phyloP scores from a whole-genome alignment of 345 rosid genomes.

The Xanthoceras sorbifolium region DNA sequence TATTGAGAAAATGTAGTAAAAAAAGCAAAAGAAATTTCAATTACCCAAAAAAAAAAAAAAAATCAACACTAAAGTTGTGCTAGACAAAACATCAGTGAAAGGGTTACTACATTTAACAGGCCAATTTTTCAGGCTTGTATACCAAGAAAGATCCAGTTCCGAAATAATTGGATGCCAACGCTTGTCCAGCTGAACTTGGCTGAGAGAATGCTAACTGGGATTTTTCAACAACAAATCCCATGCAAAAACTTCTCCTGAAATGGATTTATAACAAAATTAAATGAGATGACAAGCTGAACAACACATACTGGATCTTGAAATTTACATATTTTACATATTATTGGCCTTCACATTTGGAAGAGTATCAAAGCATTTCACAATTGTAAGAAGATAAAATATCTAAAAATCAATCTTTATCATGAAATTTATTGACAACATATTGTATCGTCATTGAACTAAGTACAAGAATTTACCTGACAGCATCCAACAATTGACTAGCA shows the following conservation, averaged over 20 bases:
- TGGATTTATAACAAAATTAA: no score
- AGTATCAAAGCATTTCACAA: no score
- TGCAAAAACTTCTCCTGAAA: no score
- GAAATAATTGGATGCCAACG: constrained; percentile 58
- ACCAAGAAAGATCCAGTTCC: constrained; percentile 53
- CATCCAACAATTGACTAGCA: constrained; percentile 72
- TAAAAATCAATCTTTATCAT: no score
- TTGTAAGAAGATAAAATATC: no score
- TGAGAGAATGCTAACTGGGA: constrained; percentile 77
- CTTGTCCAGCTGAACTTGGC: constrained; percentile 69
- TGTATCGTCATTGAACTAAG: neutral
- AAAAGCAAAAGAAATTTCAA: no score
- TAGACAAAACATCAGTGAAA: neutral
- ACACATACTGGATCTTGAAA: neutral
- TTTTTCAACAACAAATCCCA: constrained; percentile 42
- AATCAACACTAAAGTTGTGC: neutral
- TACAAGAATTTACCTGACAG: constrained; percentile 53
- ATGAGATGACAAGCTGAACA: neutral
- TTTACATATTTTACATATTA: no score
- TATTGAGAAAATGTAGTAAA: no score
- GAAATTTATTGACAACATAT: neutral
- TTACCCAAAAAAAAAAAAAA: neutral
- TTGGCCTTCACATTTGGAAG: no score
- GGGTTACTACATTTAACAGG: neutral
- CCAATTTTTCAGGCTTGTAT: constrained; percentile 45